Percentiles rank a stretch among this genome's conserved stretches.
These are phyloP conservation scores for Saturnispora dispora DNA, from an alignment of 805 yeast species.

Conservation along the genomic window DNA sequence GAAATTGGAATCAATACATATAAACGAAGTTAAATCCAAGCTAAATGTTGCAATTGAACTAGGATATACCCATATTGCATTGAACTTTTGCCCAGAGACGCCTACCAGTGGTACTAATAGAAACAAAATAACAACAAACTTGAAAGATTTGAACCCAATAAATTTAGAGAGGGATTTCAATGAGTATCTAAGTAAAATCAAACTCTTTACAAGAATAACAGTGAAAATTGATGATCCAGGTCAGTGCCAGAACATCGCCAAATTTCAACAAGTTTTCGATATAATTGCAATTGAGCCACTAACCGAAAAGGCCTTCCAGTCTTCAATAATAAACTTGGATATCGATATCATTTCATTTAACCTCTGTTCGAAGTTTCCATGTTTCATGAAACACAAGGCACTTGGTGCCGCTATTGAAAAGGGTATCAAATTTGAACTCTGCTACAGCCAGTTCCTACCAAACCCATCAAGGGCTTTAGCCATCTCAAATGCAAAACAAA, in stretches of 20 bases:
- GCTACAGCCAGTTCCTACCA: slow-evolving; percentile 48
- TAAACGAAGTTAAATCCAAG: slow-evolving; percentile 38
- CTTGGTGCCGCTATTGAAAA: slow-evolving; percentile 74
- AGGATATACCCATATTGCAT: slow-evolving; percentile 71
- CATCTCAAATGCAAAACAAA: slow-evolving; percentile 61
- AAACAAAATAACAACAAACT: slow-evolving; percentile 41
- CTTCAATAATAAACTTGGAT: slow-evolving; percentile 68
- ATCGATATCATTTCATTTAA: slow-evolving; percentile 75
- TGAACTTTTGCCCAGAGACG: slow-evolving; percentile 40
- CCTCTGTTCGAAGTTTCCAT: slow-evolving; percentile 56
- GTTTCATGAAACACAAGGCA: slow-evolving; percentile 73
- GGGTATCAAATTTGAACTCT: slow-evolving; percentile 76
- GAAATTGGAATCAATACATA: slow-evolving; percentile 34
- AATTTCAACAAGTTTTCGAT: slow-evolving; percentile 47
- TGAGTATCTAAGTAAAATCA: slow-evolving; percentile 32
- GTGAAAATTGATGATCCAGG: slow-evolving; percentile 68
- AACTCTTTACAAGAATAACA: slow-evolving; percentile 63
- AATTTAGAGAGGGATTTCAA: slow-evolving; percentile 25
- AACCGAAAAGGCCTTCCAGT: slow-evolving; percentile 68
- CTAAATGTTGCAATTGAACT: slow-evolving; percentile 45
- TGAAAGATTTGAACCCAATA: slow-evolving; percentile 34
- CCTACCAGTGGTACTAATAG: slow-evolving; percentile 33
- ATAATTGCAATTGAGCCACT: slow-evolving; percentile 73
- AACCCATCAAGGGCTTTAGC: slow-evolving; percentile 42
- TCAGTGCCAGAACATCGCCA: slow-evolving; percentile 55